Base-by-base conservation (phyloP, 2,329 filamentous ascomycete species). In the Fusarium globosum region DNA sequence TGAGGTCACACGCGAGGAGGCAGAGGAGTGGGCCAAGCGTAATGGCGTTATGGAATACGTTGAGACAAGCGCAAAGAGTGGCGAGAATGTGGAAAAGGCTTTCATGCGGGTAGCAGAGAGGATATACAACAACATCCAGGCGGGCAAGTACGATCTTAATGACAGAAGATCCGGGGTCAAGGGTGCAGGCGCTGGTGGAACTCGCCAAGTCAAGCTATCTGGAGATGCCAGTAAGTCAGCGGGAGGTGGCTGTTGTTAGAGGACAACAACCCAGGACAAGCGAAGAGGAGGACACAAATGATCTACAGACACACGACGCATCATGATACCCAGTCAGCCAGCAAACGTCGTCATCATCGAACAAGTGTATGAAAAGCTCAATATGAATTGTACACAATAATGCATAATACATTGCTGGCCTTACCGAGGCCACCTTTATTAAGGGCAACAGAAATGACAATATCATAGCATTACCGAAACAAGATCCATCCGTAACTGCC, bases 121-220 rank as follows among this genome's bases (percentile, higher is more conserved):
- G 82, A 98, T 99, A 85, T 97, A 97, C 81, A 91, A 96, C 81
- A 98, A 98, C 79, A 98, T 99, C 71, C 94, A 98, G 85, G 94
- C 94, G 4, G 96, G 96, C 16, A 94, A 91, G 81, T 98, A 98
- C 81, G 95, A 99, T 83, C 85, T 98, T 76, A 97, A 97, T 80
- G 96, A 98, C 82, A 89, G 96, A 79, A 89, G 95, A 80, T 96
- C 93, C 69, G 96, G 96, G 33, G 95, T 99, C 69, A 98, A 98
- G 83, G 91, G 92, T 61, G 82, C 91, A 74, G 82, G 88, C 72
- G 81, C 90, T 76, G 81, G 86, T 76, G 81, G 85, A 57, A 81
- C 79, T 65, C 79, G 82, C 71, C 83, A 86, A 68, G 83, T 90
- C 21, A 87, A 84, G 72, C 74, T 91, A 53, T 78, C 82, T 6